phyloP scores from a whole-genome alignment of 345 rosid genomes.

The Eucalyptus sideroxylon region DNA sequence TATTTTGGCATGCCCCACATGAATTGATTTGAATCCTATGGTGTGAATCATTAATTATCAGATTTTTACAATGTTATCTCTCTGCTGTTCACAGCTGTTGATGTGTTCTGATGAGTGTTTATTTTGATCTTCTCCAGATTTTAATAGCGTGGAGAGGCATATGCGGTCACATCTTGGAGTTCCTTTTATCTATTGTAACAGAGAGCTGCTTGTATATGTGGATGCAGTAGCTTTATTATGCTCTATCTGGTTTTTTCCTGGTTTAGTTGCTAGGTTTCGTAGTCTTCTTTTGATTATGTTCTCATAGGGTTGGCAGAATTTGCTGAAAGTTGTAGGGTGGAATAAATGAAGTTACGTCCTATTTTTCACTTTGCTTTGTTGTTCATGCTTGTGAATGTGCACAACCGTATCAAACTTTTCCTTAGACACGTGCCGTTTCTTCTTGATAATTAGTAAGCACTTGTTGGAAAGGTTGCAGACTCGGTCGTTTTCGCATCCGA shows the following conservation, averaged over 20 bases:
- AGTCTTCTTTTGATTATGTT: not conserved
- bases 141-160: not conserved
- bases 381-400: not conserved
- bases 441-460: not conserved
- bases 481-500: not conserved
- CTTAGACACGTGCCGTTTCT: not conserved
- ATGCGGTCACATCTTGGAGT: not conserved
- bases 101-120: not conserved
- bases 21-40: not conserved
- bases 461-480: not conserved
- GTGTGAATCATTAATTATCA: not conserved
- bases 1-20: not conserved
- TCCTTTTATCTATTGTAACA: not conserved
- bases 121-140: not conserved
- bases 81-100: not conserved
- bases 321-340: not conserved
- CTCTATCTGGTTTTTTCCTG: not conserved
- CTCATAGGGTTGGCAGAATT: not conserved
- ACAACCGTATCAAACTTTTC: not conserved
- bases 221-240: not conserved
- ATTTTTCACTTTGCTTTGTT: not conserved
- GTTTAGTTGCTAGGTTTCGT: not conserved
- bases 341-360: not conserved
- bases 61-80: not conserved
- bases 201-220: not conserved